Evolutionary conservation across 768 basidiomycete genomes (phyloP), one percentile per base, ranked within the genome.

Genomic region (Podaxis carcinomalis): DNA sequence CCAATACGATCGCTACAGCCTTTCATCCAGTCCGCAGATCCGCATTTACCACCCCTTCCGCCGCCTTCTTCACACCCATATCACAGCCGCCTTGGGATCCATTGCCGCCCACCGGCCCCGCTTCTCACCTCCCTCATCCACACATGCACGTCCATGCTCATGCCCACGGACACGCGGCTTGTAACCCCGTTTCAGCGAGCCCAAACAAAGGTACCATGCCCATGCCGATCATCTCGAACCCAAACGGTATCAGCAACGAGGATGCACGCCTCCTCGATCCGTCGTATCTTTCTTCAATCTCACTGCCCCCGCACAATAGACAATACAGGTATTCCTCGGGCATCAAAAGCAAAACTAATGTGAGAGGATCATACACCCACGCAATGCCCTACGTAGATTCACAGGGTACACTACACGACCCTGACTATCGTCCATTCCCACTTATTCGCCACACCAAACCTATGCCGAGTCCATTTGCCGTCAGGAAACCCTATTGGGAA

Each of bases 391-490:
- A 66, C 57, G 49, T 66, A 27, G 65, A 66, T 37, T 57, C 65
- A 21, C 65, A 66, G 42, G 65, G 65, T 16, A 61, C 63, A 28
- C 39, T 66, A 19, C 65, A 66, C 56, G 65, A 66, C 40, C 63
- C 65, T 13, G 65, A 66, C 52, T 66, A 66, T 51, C 44, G 65
- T 4, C 63, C 58, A 3, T 66, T 66, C 57, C 65, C 65, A 0
- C 21, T 66, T 39, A 66, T 66, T 49, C 46, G 56, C 6, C 40
- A 57, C 5, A 28, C 42, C 14, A 61, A 55, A 27, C 25, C 57
- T 5, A 27, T 27, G 4, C 50, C 42, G 19, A 61, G 59, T 28
- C 59, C 59, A 23, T 61, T 61, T 27, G 59, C 59, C 10, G 19
- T 49, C 16, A 52, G 59, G 3, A 61, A 51, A 49, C 53, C 52